These are phyloP conservation scores for Penicillium italicum DNA, from an alignment of 2,329 filamentous ascomycete species.

Conservation along the genomic window DNA sequence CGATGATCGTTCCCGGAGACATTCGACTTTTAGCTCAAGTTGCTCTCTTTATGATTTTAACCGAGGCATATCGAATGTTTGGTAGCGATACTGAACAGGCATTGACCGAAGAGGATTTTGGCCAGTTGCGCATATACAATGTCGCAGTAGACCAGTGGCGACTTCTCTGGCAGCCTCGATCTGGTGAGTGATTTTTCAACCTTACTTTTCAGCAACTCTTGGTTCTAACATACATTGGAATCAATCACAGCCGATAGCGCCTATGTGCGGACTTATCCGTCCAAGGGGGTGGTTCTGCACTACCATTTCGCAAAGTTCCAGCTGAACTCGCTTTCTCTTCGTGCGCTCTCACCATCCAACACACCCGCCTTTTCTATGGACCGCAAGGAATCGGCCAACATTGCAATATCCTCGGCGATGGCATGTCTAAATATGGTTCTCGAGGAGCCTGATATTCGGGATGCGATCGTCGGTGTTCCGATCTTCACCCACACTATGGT, in stretches of 20 bases:
- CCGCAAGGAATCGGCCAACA: slow-evolving; percentile 44
- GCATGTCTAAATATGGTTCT: slow-evolving; percentile 47
- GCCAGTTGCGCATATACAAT: slow-evolving; percentile 47
- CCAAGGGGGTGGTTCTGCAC: slow-evolving; percentile 51
- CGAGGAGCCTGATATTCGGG: slow-evolving; percentile 48
- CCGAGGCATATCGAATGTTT: slow-evolving; percentile 55
- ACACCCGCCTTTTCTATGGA: slow-evolving; percentile 44
- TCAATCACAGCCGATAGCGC: slow-evolving; percentile 39
- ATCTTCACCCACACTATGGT: slow-evolving; percentile 48
- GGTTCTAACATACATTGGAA: slow-evolving; percentile 7
- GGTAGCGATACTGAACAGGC: slow-evolving; percentile 54
- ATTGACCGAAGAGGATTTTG: slow-evolving; percentile 50
- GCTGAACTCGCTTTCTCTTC: slow-evolving; percentile 45
- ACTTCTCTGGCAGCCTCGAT: slow-evolving; percentile 48
- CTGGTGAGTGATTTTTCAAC: slow-evolving; percentile 31
- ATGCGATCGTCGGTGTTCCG: slow-evolving; percentile 48
- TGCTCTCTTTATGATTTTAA: slow-evolving; percentile 56
- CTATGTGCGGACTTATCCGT: slow-evolving; percentile 49
- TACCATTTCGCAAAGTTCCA: slow-evolving; percentile 54
- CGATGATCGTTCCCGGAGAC: slow-evolving; percentile 53
- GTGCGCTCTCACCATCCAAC: slow-evolving; percentile 43
- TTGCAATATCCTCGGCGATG: slow-evolving; percentile 49
- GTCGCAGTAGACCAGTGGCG: slow-evolving; percentile 54
- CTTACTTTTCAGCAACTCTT: background rate
- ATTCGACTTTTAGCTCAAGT: slow-evolving; percentile 58